Base-by-base conservation (phyloP, 2,329 filamentous ascomycete genomes). In the Monilinia vaccinii-corymbosi region DNA sequence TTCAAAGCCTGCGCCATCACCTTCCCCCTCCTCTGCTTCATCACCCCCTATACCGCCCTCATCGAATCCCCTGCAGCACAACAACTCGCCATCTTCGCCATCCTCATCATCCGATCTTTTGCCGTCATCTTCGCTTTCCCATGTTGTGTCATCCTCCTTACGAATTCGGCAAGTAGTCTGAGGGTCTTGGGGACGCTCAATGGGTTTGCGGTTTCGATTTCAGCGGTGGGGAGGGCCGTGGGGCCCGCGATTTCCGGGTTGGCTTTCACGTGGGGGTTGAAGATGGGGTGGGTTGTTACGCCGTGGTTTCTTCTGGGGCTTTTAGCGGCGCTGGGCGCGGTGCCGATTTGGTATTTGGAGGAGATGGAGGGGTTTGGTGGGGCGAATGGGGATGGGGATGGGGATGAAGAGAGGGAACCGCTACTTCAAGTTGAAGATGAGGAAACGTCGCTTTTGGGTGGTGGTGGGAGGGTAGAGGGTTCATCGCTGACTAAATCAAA, bases 121-220 rank as follows among this genome's bases (percentile, higher is more conserved):
- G 83, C 81, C 44, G 84, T 86, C 61, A 94, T 95, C 64, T 87
- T 97, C 69, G 88, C 88, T 0, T 97, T 97, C 71, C 93, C 94
- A 0, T 94, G 89, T 69, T 87, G 83, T 31, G 96, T 90, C 7
- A 97, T 97, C 67, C 78, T 97, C 51, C 81, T 97, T 42, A 97
- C 92, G 32, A 97, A 97, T 74, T 90, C 87, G 11, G 91, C 91
- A 5, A 75, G 79, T 1, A 91, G 87, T 58, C 76, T 96, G 18
- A 78, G 81, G 47, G 82, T 96, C 11, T 80, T 97, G 6, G 92
- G 91, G 1, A 97, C 92, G 0, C 76, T 97, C 59, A 97, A 97
- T 69, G 94, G 93, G 3, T 85, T 96, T 63, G 92, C 91, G 0
- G 96, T 92, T 0, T 88, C 87, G 60, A 84, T 92, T 38, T 87